Evolutionary conservation across 257 asterid species (phyloP).

Genomic region (Solanum acaule): DNA sequence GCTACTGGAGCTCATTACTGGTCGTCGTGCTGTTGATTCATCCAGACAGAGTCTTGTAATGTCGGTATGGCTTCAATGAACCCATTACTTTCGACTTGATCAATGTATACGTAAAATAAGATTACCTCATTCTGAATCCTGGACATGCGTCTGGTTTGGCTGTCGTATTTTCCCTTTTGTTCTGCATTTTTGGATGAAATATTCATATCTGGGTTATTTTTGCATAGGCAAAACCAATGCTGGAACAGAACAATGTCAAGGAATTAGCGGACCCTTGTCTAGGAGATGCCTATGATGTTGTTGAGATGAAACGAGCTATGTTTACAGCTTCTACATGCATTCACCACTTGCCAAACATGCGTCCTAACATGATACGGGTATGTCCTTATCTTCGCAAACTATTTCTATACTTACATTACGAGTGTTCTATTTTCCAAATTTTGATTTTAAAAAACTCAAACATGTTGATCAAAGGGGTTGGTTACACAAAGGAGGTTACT

Average conservation of each 20-base stretch:
- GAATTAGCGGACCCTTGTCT: slow-evolving; percentile 75
- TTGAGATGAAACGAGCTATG: slow-evolving; percentile 72
- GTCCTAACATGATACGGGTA: slow-evolving; percentile 88
- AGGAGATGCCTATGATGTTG: slow-evolving; percentile 35
- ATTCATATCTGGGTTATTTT: neutral
- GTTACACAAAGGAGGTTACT: neutral
- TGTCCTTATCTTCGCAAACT: neutral
- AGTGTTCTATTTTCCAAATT: neutral
- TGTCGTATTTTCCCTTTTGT: neutral
- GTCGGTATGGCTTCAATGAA: slow-evolving; percentile 59
- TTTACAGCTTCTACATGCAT: slow-evolving; percentile 69
- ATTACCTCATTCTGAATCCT: neutral
- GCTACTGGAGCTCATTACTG: slow-evolving; percentile 82
- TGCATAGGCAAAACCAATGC: slow-evolving; percentile 73
- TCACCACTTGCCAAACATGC: slow-evolving; percentile 70
- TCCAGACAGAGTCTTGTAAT: slow-evolving; percentile 79
- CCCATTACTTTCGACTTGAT: neutral
- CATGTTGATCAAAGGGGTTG: neutral
- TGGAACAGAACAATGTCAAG: slow-evolving; percentile 54
- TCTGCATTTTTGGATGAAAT: neutral
- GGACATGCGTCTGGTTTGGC: neutral
- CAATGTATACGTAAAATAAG: neutral
- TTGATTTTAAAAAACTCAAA: neutral
- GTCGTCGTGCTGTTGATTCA: slow-evolving; percentile 85
- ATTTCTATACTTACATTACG: neutral